phyloP scores from a whole-genome alignment of 1,284 basidiomycete species.

The Inonotus hispidus region DNA sequence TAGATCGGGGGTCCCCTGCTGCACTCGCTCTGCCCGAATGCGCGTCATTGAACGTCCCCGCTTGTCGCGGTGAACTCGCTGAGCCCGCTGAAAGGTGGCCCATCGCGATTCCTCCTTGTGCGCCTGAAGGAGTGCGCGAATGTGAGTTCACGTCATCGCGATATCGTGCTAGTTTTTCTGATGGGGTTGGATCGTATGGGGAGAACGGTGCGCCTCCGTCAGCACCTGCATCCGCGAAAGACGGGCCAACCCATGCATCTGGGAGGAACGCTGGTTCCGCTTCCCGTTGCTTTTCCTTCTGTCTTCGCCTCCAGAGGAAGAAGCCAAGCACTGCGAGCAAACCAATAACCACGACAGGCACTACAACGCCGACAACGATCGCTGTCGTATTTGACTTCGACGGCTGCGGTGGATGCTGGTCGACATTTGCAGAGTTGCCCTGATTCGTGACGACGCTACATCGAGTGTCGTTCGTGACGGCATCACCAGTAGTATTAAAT shows the following conservation, averaged over 20 bases:
- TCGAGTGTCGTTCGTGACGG: neutral
- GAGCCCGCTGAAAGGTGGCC: neutral
- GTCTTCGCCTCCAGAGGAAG: slow-evolving; percentile 8
- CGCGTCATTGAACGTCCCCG: neutral
- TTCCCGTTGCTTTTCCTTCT: neutral
- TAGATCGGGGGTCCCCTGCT: neutral
- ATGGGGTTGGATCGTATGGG: slow-evolving; percentile 4
- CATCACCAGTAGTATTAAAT: slow-evolving; percentile 15
- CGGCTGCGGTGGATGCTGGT: slow-evolving; percentile 12
- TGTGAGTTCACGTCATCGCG: slow-evolving; percentile 7
- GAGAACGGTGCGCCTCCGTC: neutral
- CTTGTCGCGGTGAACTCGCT: neutral
- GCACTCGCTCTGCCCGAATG: neutral
- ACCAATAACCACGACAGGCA: slow-evolving; percentile 3
- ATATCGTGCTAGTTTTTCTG: slow-evolving; percentile 12
- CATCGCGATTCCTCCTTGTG: neutral
- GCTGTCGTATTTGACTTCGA: slow-evolving; percentile 1
- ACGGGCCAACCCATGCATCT: slow-evolving; percentile 16
- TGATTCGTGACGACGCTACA: slow-evolving; percentile 11
- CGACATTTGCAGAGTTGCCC: slow-evolving; percentile 16
- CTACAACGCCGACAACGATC: slow-evolving; percentile 9
- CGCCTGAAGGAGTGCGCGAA: neutral
- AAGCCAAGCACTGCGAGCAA: slow-evolving; percentile 8
- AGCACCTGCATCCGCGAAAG: neutral
- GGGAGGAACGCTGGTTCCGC: slow-evolving; percentile 15